Base-by-base conservation (phyloP, 2,329 filamentous ascomycete species). In the Paecilomyces sp. region DNA sequence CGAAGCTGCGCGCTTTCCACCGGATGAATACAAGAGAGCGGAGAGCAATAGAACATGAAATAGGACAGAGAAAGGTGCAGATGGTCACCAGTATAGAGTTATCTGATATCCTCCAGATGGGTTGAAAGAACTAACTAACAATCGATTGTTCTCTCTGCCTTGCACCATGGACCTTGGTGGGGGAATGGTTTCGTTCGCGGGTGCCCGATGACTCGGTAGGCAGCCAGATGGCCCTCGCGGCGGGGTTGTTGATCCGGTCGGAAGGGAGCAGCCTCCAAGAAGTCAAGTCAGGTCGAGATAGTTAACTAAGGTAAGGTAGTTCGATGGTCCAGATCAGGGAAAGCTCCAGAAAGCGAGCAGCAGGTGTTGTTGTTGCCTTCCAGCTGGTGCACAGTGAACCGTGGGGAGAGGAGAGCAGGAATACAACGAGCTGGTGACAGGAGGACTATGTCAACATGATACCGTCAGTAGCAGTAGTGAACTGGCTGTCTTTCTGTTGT, bases 361-460 rank as follows among this genome's bases (percentile, higher is more conserved):
- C 7, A 47, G 5, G 41, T 28, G 25, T 28, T 22, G 8, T 47
- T 47, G 41, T 18, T 47, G 41, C 41, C 41, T 47, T 41, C 15
- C 36, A 41, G 36, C 36, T 41, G 24, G 55, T 60, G 24, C 18
- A 34, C 47, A 53, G 24, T 50, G 33, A 58, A 18, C 41, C 18
- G n/a, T 22, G n/a, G 2, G 18, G 41, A 3, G 18, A 18, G 41
- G 41, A 18, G 41, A 47, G 41, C 15, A 15, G 41, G n/a, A 47
- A 47, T 53, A 25, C 51, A 30, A 3, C 30, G 28, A 53, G 28
- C 51, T 25, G 51, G 24, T 53, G 51, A 30, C 51, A 51, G 31
- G 58, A 58, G 50, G 57, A 61, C 54, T 57, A 55, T 36, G 59
- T 53, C 57, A 61, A 54, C 47, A 55, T 47, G 59, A 56, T 52